Conservation (phyloP, 345 rosid genomes). For the Eucalyptus decipiens region DNA sequence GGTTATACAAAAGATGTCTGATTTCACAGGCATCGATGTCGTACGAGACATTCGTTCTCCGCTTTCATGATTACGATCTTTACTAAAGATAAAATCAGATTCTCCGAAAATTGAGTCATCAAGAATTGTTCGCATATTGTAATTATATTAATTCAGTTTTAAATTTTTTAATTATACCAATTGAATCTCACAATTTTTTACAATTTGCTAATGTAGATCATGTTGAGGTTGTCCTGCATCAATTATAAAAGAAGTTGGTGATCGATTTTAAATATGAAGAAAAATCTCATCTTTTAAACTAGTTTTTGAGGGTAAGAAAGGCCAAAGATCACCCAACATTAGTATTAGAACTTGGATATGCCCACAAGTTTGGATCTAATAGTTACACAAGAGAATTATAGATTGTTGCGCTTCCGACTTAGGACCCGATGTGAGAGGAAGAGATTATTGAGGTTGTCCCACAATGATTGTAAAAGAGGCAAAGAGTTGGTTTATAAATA, state of each 20-base stretch:
- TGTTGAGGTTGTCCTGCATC: fast-evolving
- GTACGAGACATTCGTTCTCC: not conserved
- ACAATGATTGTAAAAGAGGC: fast-evolving
- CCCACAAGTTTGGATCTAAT: too few species aligned
- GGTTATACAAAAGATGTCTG: not conserved
- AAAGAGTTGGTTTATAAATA: fast-evolving
- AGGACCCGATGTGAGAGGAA: fast-evolving
- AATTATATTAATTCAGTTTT: fast-evolving
- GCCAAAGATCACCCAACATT: fast-evolving
- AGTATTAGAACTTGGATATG: too few species aligned
- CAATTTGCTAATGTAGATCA: too few species aligned
- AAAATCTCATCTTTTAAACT: too few species aligned
- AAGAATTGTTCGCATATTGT: fast-evolving
- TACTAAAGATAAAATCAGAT: too few species aligned
- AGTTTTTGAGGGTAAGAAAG: fast-evolving
- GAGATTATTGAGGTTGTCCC: too few species aligned
- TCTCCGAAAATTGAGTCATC: fast-evolving
- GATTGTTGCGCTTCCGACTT: fast-evolving
- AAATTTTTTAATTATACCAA: fast-evolving
- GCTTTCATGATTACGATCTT: not conserved
- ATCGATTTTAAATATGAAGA: fast-evolving
- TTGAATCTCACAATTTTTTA: fast-evolving
- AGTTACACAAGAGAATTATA: fast-evolving
- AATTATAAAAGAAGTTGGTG: fast-evolving
- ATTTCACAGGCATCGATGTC: not conserved